Evolutionary conservation across 768 basidiomycete genomes (phyloP), one percentile per base, ranked within the genome.

Genomic region (Panellus pusillus): DNA sequence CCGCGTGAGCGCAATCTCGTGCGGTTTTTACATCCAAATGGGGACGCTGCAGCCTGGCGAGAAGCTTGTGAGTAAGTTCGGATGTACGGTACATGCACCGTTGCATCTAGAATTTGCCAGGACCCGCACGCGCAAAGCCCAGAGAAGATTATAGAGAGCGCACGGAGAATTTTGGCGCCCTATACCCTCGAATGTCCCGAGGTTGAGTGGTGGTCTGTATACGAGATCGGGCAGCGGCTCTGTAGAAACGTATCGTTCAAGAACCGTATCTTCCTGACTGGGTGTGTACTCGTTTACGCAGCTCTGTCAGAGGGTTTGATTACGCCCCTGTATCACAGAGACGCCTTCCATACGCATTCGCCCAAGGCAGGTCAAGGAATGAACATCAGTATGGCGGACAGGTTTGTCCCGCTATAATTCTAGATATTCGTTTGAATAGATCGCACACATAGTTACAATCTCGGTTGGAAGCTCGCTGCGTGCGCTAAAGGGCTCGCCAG

Each of bases 191-290:
- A 61, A 35, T 56, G 54, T 27, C 55, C 54, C 12, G 55, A 50
- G 32, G 48, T 61, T 13, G 52, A 70, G n/a, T 74, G 73, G 72
- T 73, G 70, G 68, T 73, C 72, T 4, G 9, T 64, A 65, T 55
- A 68, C 66, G 17, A 63, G 67, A 79, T 82, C 17, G 80, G 79
- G 1, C 80, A 82, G 51, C 73, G 80, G 7, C 70, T 83, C 1
- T 79, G 79, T 12, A 68, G 74, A 14, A 68, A 65, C 12, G 82
- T 74, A 55, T 72, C 72, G 12, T 61, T 65, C n/a, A 61, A 70
- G 29, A 69, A 77, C n/a, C 72, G 81, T 1, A 71, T 80, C 5
- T 82, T 82, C 61, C 77, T 82, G 40, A 74, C 77, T 1, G 81
- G 58, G 58, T 60, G 2, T 11, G 47, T 50, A 2, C 9, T 2